Base-by-base conservation (phyloP, 208 protist species). In the Phytomonas francai region DNA sequence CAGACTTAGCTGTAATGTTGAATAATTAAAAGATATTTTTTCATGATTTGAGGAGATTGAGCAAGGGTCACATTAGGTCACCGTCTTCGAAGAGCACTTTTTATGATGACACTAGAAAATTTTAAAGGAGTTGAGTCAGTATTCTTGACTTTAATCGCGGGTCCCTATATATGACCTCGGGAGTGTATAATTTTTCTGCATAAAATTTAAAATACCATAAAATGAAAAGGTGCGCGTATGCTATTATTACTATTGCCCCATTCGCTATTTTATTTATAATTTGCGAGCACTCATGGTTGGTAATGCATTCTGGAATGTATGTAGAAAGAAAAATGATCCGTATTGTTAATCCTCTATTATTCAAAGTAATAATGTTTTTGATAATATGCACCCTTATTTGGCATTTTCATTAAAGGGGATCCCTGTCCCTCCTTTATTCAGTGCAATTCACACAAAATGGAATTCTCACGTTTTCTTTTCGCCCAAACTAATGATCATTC, bases 81-180 rank as follows among this genome's bases (percentile, higher is more conserved):
- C 45, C 3, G 0, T 25, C 25, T 54, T 5, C 19, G 22, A 0
- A 54, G 25, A 1, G 2, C 45, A 54, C 19, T 54, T 25, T 25
- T 54, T 19, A 25, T 54, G 19, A 4, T 54, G 25, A 7, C 22
- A 54, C 6, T 22, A 19, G 22, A 54, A 25, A 9, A 25, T 54
- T 54, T 9, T 5, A 25, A 19, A 54, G 45, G 1, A 25, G 45
- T 25, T 54, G 25, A 19, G 45, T 25, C 25, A 19, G 11, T 54
- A 54, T 54, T 54, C 5, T 45, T 19, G 32, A 29, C 14, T 45
- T 65, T 33, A 29, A n/a, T 49, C 63, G 56, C 31, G 3, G 27
- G 33, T 69, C 30, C 30, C 1, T 56, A n/a, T 62, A 70, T 70
- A 70, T 30, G 62, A 62, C 16, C 14, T 36, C 36, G 0, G n/a